Evolutionary conservation across 768 basidiomycete genomes (phyloP).

Genomic region (Hypsizygus marmoreus): DNA sequence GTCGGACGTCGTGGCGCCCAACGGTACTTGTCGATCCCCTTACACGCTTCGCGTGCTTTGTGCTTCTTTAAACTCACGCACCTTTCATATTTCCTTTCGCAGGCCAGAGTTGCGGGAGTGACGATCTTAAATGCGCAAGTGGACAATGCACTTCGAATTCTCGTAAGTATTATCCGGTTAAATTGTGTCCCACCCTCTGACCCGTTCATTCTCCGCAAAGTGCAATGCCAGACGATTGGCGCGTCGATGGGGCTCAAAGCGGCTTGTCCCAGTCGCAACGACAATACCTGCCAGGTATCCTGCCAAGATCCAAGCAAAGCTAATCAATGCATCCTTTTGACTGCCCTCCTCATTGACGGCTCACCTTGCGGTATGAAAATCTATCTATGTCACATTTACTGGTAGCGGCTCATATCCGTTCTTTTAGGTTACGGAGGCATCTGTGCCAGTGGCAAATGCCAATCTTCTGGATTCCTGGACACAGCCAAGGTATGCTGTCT

Average conservation of each 20-base stretch:
- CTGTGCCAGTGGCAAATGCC: constrained; percentile 64
- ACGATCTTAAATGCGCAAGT: constrained; percentile 70
- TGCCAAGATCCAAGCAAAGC: constrained; percentile 69
- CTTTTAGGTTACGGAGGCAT: constrained; percentile 67
- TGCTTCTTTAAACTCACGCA: no score
- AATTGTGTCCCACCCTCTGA: constrained; percentile 10
- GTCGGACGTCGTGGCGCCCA: constrained; percentile 55
- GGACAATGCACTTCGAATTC: constrained; percentile 77
- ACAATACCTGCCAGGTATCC: constrained; percentile 74
- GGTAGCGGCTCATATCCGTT: constrained; percentile 8
- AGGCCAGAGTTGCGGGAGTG: constrained; percentile 68
- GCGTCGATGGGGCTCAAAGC: constrained; percentile 66
- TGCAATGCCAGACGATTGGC: constrained; percentile 77
- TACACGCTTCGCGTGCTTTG: background rate
- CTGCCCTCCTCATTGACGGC: constrained; percentile 74
- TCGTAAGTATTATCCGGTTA: constrained; percentile 42
- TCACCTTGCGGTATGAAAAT: constrained; percentile 72
- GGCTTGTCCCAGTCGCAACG: constrained; percentile 65
- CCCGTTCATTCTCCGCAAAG: constrained; percentile 42
- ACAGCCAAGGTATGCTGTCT: constrained; percentile 56
- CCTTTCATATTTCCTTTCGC: constrained; percentile 15
- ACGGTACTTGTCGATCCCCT: constrained; percentile 47
- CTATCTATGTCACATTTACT: background rate
- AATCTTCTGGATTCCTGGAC: constrained; percentile 56
- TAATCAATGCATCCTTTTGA: constrained; percentile 69